Evolutionary conservation across 768 basidiomycete genomes (phyloP), one percentile per base, ranked within the genome.

Genomic region (Suillus alpinus): DNA sequence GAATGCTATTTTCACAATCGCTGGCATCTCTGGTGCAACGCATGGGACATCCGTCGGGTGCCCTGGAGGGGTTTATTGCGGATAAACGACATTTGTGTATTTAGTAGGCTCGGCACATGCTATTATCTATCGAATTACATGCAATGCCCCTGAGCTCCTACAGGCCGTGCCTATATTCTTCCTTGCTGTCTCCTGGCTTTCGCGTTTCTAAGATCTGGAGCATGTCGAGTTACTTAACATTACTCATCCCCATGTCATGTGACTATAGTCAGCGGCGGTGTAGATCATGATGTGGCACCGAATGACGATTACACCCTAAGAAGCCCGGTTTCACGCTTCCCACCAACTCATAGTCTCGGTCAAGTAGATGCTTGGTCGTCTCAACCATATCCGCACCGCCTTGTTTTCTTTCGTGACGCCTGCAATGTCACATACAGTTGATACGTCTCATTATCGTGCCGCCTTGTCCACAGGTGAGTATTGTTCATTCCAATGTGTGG

Each of bases 381-480:
- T 74, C 50, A 72, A 63, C 20, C 67, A 67, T 58, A 41, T 62
- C 46, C 63, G 70, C 34, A 57, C 62, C 36, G 64, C 65, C 1
- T 34, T 75, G 20, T 56, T 59, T 56, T 70, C 73, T 1, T 40
- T 75, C 20, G 57, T 63, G 26, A 62, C 65, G 43, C 66, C 64
- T 47, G 20, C 64, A 7, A 59, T 64, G 39, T 61, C 65, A 31
- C 56, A 60, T 14, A 52, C 67, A 37, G 52, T 81, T 53, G 75
- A 83, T 58, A 61, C 77, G 20, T 69, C 80, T 14, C 64, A 68
- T 14, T 81, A 77, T 57, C 76, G 75, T 18, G 71, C 78, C 12
- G 47, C 73, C 26, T 81, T 83, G 78, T 75, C 78, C 37, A 65
- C 69, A 62, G 67, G 71, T 62, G 58, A 50, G 52, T 43, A 68